Base-by-base conservation (phyloP, 352 stramenopile species). In the Globisporangium rhizosaccharum region DNA sequence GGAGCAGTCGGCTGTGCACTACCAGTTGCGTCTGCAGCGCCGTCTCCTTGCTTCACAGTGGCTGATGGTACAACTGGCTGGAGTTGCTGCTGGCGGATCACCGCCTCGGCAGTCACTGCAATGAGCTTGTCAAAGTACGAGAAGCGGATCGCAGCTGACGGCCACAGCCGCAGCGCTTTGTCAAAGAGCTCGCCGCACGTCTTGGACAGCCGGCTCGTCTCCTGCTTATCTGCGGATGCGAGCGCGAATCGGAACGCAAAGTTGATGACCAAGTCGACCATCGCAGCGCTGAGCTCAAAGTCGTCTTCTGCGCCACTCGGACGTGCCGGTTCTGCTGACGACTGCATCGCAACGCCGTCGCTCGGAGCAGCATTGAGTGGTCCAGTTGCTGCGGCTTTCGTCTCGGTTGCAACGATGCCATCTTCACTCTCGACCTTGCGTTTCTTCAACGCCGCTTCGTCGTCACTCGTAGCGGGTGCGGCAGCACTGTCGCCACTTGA, bases 231-330 rank as follows among this genome's bases (percentile, higher is more conserved):
- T 9, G 87, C 87, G n/a, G 87, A 96, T 26, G 83, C 85, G 37
- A 96, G 63, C 18, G 87, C 85, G 66, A 94, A 93, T 5, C 88
- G 76, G 52, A 96, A 93, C 44, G 82, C 79, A 66, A 96, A 96
- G 51, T 98, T 98, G 55, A 98, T 80, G 33, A 98, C 73, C 48
- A 96, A 72, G 61, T 97, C 89, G 25, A 97, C 75, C 82, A 96
- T 96, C 10, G 83, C 80, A 10, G 75, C 63, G 60, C 80, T 96
- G 33, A 96, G 52, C 51, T 96, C 84, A 47, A 96, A 96, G 33
- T 96, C 87, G 48, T 96, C 87, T 53, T 96, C 87, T 26, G 62
- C 80, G 57, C 66, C 84, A 2, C 63, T 61, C 2, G 42, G 44
- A 12, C 52, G 59, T 18, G 42, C 57, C 0, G 46, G 60, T 41